phyloP scores from a whole-genome alignment of 2,329 filamentous ascomycete species.

The Calonectria henricotiae region DNA sequence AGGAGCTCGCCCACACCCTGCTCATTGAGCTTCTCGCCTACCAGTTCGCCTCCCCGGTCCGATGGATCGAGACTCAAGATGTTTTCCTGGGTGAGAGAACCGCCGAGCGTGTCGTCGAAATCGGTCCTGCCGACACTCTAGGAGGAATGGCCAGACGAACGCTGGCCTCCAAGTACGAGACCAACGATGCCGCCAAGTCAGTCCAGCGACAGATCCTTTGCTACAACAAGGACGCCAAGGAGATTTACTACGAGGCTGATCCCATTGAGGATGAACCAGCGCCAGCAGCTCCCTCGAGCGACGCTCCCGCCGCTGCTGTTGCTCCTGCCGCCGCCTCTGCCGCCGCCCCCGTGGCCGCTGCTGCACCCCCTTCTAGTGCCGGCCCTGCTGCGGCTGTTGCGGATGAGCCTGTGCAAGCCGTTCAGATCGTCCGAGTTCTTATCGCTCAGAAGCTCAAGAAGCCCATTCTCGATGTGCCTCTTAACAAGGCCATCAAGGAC shows the following conservation, averaged over 20 bases:
- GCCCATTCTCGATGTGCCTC: constrained; percentile 86
- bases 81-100: constrained; percentile 97
- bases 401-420: constrained; percentile 88
- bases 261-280: constrained; percentile 92
- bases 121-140: constrained; percentile 96
- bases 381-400: constrained; percentile 90
- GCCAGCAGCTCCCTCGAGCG: constrained; percentile 67
- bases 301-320: constrained; percentile 67
- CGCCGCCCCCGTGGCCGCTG: constrained; percentile 70
- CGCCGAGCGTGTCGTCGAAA: constrained; percentile 97
- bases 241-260: constrained; percentile 99
- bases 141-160: constrained; percentile 98
- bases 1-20: constrained; percentile 98
- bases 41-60: constrained; percentile 97
- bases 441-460: constrained; percentile 99
- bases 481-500: constrained; percentile 98
- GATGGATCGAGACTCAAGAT: constrained; percentile 99
- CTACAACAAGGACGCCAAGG: constrained; percentile 99
- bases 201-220: constrained; percentile 98
- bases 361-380: constrained; percentile 78
- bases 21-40: constrained; percentile 99
- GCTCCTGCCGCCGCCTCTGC: constrained; percentile 71
- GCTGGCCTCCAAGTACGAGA: constrained; percentile 96
- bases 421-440: constrained; percentile 90
- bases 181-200: constrained; percentile 96